phyloP scores from a whole-genome alignment of 2,329 filamentous ascomycete genomes.

The Ophiostoma sp. region DNA sequence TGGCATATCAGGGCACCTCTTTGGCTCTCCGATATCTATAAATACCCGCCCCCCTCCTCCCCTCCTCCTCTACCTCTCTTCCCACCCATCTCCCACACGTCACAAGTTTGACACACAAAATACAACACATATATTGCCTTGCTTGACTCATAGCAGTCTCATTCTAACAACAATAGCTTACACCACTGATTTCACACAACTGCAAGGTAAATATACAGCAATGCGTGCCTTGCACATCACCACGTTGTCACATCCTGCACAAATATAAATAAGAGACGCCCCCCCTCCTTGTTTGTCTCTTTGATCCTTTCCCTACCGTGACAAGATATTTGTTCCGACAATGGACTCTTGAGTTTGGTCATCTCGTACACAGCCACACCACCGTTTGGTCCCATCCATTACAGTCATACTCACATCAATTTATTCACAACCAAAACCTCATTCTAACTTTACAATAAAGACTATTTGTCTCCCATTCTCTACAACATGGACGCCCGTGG shows the following conservation, averaged over 20 bases:
- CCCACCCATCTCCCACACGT: background rate
- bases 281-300: background rate
- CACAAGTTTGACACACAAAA: background rate
- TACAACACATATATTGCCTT: background rate
- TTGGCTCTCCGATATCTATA: background rate
- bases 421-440: background rate
- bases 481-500: slow-evolving; percentile 18
- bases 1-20: background rate
- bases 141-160: background rate
- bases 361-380: background rate
- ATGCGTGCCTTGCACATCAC: background rate
- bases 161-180: slow-evolving; percentile 8
- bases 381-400: background rate
- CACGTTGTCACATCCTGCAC: background rate
- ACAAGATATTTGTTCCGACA: background rate
- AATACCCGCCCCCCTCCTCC: background rate
- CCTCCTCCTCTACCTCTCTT: background rate
- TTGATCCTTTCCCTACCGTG: background rate
- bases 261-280: background rate
- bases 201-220: background rate
- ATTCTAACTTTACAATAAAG: background rate
- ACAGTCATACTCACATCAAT: background rate
- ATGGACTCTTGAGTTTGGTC: background rate
- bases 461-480: background rate
- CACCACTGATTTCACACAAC: background rate